A percentile compares a stretch with the other conserved stretches of the same genome.
These are phyloP conservation scores for Thelonectria olida DNA, from an alignment of 2,329 filamentous ascomycete species.

Conservation along the genomic window DNA sequence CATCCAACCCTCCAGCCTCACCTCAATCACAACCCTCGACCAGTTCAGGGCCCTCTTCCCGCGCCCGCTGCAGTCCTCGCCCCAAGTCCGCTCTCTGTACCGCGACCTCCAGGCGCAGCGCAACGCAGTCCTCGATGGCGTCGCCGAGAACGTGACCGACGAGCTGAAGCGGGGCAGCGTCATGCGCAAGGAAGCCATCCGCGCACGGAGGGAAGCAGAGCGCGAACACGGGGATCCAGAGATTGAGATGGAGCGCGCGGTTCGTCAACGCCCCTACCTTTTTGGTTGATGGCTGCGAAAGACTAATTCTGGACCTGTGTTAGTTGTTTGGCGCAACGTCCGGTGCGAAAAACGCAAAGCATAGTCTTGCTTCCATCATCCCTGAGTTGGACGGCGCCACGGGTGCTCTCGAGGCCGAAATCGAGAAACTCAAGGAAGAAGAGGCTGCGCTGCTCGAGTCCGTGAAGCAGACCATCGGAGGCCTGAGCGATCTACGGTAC, in stretches of 20 bases:
- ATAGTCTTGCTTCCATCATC: constrained; percentile 72
- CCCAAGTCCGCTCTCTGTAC: constrained; percentile 77
- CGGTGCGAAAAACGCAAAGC: constrained; percentile 58
- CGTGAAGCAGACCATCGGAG: constrained; percentile 73
- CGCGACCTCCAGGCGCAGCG: constrained; percentile 82
- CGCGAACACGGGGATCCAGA: constrained; percentile 68
- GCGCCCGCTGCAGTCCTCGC: constrained; percentile 68
- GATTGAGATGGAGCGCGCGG: constrained; percentile 68
- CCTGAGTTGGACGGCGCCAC: constrained; percentile 75
- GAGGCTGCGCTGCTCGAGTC: constrained; percentile 67
- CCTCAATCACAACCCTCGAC: constrained; percentile 75
- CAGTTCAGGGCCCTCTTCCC: constrained; percentile 84
- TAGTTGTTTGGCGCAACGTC: constrained; percentile 67
- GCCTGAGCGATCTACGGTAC: constrained; percentile 84
- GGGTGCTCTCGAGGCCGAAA: constrained; percentile 72
- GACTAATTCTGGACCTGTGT: neutral
- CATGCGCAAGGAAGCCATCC: constrained; percentile 66
- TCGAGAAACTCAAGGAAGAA: constrained; percentile 72
- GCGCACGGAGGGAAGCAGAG: constrained; percentile 61
- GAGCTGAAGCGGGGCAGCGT: constrained; percentile 70
- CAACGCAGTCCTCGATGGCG: constrained; percentile 71
- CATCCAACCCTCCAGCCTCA: constrained; percentile 77
- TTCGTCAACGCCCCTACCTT: constrained; percentile 43
- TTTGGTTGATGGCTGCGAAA: neutral
- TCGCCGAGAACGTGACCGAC: constrained; percentile 71